Evolutionary conservation across 805 yeast genomes (phyloP), one percentile per base, ranked within the genome.

Genomic region (Monosporozyma servazzii): DNA sequence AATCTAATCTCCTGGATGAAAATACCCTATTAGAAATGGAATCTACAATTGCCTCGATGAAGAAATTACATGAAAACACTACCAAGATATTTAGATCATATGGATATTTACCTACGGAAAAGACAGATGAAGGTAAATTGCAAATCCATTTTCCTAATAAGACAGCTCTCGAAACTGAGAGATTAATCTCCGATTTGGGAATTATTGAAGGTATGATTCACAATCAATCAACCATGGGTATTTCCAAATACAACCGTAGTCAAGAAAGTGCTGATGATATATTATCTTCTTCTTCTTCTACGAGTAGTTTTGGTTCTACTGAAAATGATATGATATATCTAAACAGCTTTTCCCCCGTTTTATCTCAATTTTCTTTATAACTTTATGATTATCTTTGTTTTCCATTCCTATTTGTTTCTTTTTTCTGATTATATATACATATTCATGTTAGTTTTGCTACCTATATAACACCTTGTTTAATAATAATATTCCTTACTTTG

Each of bases 81-180:
- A 58, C 68, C 41, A 61, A 63, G 44, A 71, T 80, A 39, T 71
- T 80, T 53, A 78, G 80, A 30, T 58, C 64, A 3, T 77, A 82
- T 51, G 93, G 93, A 2, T 80, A 81, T 54, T 76, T 81, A 56
- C 88, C 86, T 8, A 71, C 84, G 50, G 72, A 80, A 46, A 67
- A 77, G 50, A 72, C 72, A 45, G 60, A 67, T 39, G 68, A 18
- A 33, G 66, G 13, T 13, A 48, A 41, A 30, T 25, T 81, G 48
- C 70, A 83, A 56, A 78, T 83, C 13, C 83, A 78, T 62, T 86
- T 88, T 69, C 88, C 91, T 33, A 86, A 84, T 62, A 75, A 84
- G 53, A 88, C 84, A 53, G 67, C 74, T 6, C 70, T 64, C 5
- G 80, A 80, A 56, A 77, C 86, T 58, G 84, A 82, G 58, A 54